Evolutionary conservation across 1,139 yeast species (phyloP), one percentile per base, ranked within the genome.

Genomic region (Sugiyamaella pinicola): DNA sequence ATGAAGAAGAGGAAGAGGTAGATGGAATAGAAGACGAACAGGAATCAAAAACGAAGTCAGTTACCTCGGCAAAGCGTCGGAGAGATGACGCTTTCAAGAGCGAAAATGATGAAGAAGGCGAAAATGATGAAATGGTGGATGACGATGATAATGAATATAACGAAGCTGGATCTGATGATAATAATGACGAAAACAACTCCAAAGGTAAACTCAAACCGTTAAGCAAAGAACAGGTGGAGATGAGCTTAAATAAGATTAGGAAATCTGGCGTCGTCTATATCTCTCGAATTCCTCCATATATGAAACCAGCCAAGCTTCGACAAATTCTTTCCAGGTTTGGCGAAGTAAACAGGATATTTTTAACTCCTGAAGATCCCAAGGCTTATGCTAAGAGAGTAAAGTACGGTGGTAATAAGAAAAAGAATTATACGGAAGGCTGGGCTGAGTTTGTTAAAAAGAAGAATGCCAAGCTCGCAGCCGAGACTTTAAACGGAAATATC

Each of bases 401-500:
- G 62, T 81, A 82, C 59, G 98, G 98, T 13, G 99, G 99, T n/a
- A 95, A 93, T 69, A 90, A 89, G 71, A 91, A 91, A 72, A 80
- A 80, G 66, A 85, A 81, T 69, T 95, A 81, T 66, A 87, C 87
- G 15, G 99, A 95, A 74, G 99, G 99, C 6, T 93, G 99, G 99
- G 95, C 88, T 6, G 99, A 93, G 70, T 95, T 88, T 71, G 74
- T 79, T 15, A 81, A 82, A 64, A 93, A 93, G 67, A 80, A 79
- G 62, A 87, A 90, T 64, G 99, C 99, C 1, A 93, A 93, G 68
- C 70, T 89, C 28, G 91, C 96, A 58, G 96, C 95, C 4, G 76
- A 77, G 6, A 86, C 97, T 0, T 73, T 95, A 62, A 95, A 93
- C 66, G 96, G 96, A 9, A 87, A 88, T 64, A 87, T 78, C 15